phyloP scores from a whole-genome alignment of 2,329 filamentous ascomycete genomes.

The Lachnellula willkommii region DNA sequence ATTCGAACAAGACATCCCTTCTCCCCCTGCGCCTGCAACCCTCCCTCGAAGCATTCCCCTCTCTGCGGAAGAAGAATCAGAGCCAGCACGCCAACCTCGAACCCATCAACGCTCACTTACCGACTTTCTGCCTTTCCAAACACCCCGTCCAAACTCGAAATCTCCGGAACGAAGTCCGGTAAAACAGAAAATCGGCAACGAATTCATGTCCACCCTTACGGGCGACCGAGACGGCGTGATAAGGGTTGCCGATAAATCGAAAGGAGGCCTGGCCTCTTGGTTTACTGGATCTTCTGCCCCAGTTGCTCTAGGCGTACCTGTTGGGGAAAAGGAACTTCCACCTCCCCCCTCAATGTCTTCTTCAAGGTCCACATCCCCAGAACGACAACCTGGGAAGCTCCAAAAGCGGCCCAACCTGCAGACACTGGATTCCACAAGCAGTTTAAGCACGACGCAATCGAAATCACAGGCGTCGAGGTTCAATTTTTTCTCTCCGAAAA shows the following conservation, averaged over 20 bases:
- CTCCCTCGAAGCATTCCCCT: conserved; percentile 11
- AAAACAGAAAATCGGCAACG: conserved; percentile 14
- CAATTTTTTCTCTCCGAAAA: conserved; percentile 26
- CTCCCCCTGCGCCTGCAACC: conserved; percentile 7
- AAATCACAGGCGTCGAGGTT: conserved; percentile 16
- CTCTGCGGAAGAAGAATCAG: conserved; percentile 13
- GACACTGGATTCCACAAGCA: conserved; percentile 6
- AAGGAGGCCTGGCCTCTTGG: conserved; percentile 25
- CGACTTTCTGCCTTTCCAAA: conserved; percentile 20
- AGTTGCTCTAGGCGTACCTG: conserved; percentile 19
- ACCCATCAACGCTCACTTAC: conserved; percentile 23
- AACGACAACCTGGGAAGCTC: conserved; percentile 13
- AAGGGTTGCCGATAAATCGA: conserved; percentile 24
- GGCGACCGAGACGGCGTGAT: conserved; percentile 25
- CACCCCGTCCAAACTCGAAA: conserved; percentile 12
- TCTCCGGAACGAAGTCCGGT: conserved; percentile 13
- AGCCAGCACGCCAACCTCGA: conserved; percentile 13
- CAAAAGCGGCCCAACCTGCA: conserved; percentile 19
- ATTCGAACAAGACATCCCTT: conserved; percentile 10
- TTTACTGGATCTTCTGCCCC: conserved; percentile 26
- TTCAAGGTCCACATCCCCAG: conserved; percentile 12
- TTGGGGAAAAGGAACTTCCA: conserved; percentile 12
- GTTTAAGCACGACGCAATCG: conserved; percentile 1
- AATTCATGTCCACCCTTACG: conserved; percentile 27
- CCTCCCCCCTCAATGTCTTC: conserved; percentile 7